Evolutionary conservation across 2,329 filamentous ascomycete genomes (phyloP), one percentile per base, ranked within the genome.

Genomic region (Fusarium odoratissimum): DNA sequence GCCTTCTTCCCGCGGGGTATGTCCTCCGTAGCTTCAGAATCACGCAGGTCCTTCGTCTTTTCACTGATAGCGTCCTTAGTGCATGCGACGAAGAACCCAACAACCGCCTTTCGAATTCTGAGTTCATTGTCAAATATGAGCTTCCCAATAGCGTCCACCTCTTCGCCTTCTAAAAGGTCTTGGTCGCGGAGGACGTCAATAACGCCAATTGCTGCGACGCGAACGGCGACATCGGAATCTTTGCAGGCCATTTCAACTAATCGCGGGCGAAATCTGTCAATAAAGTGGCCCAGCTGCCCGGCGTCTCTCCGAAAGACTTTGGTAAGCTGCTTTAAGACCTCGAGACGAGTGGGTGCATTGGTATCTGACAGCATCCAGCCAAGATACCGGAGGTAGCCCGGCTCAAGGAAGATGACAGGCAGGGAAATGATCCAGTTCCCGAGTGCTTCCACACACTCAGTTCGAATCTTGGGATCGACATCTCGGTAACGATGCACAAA

Each of bases 401-500:
- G 94, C 73, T 98, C 93, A 81, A 98, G 94, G 83, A 97, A 99
- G 49, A 93, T 89, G 51, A 94, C 94, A 5, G 95, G 94, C 57
- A 97, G 90, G 16, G 89, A 89, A 79, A 91, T 89, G 75, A 98
- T 97, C 96, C 96, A 99, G 44, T 91, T 89, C 33, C 95, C 95
- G 13, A 99, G 86, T 19, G 94, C 94, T 71, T 93, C 91, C 30
- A 97, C 91, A 79, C 95, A 98, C 78, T 98, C 95, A 1, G 92
- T 91, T 59, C 96, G 90, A 73, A 99, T 97, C 76, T 90, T 93
- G 11, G 94, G 90, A 78, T 99, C 96, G 35, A 98, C 90, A 79
- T 99, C 96, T 69, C 96, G 93, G 81, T 98, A 99, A 52, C 96
- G 91, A 82, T 99, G 95, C 35, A 98, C 92, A 79, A 97, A 99